Base-by-base conservation (phyloP, 176 grass and related monocot species). In the Aegilops sharonensis region DNA sequence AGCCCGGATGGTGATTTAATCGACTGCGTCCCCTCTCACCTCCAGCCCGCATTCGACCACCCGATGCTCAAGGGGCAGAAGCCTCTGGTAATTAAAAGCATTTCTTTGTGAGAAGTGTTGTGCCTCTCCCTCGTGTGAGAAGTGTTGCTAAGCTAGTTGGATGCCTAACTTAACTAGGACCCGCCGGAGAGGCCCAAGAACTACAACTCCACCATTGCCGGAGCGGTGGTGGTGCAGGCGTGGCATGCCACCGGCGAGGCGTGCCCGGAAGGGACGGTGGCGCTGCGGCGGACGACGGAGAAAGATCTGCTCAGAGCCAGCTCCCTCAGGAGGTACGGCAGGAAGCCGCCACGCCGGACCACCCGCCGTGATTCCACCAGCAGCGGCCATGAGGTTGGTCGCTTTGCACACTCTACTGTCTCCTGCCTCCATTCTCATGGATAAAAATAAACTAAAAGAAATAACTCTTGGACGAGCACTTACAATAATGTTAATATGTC, bases 31-130 rank as follows among this genome's bases (percentile, higher is more conserved):
- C 89, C 79, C 20, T 90, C 76, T 77, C 89, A 94, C 70, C 88
- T 92, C 11, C 94, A 94, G 61, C 91, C 92, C 20, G 90, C 94
- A 40, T 94, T 97, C 73, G 92, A 94, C 75, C 89, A 94, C 43
- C 89, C 92, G 30, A 64, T 79, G 71, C 47, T 90, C 64, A 90
- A 75, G 67, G 94, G 83, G 0, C 90, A 89, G 60, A 88, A 90
- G 50, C 88, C 77, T 80, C 39, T 88, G 90, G 94, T 95, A 84
- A 56, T 6, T 6, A 11, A 1, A 25, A 6, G 21, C 3, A 29
- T 1, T 56, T 64, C 24, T 56, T 84, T 3, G 42, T 45, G 64
- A 34, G 11, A 15, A 52, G 1, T 20, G 31, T 30, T 17, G 32
- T 34, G 32, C 4, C 4, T 34, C 32, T 34, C 32, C 4, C 32